phyloP scores from a whole-genome alignment of 352 stramenopile genomes.

The Phytophthora vignae region DNA sequence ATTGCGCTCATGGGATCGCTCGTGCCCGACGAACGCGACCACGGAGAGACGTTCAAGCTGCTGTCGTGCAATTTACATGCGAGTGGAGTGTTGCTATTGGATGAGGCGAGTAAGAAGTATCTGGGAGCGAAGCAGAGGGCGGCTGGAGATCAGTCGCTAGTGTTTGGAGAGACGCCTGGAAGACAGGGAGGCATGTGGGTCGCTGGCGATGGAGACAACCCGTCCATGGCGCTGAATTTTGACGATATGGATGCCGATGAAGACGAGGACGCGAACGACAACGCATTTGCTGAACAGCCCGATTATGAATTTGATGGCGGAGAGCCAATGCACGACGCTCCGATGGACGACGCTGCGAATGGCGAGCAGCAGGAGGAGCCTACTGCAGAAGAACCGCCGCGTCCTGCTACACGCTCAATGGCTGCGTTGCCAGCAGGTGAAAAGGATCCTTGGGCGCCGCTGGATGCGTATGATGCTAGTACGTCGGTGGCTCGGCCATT shows the following conservation, averaged over 20 bases:
- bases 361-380: conserved; percentile 11
- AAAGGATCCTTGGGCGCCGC: conserved; percentile 70
- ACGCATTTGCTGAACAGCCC: conserved; percentile 37
- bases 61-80: conserved; percentile 80
- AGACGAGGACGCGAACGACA: conserved; percentile 31
- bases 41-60: conserved; percentile 88
- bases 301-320: conserved; percentile 46
- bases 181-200: conserved; percentile 29
- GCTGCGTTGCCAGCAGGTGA: conserved; percentile 25
- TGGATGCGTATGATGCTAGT: conserved; percentile 85
- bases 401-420: not conserved
- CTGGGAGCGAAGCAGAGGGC: conserved; percentile 33
- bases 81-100: conserved; percentile 77
- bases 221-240: conserved; percentile 50
- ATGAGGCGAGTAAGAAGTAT: conserved; percentile 84
- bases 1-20: conserved; percentile 87
- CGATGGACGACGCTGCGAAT: conserved; percentile 21
- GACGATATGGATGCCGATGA: conserved; percentile 48
- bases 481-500: conserved; percentile 71
- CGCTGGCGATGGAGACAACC: conserved; percentile 30
- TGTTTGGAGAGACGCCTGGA: conserved; percentile 39
- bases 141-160: conserved; percentile 15
- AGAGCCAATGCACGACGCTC: conserved; percentile 30
- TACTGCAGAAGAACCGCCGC: conserved; percentile 1
- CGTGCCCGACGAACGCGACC: conserved; percentile 75